Conservation (phyloP, 2,329 filamentous ascomycete genomes). For the Aspergillus ustus region DNA sequence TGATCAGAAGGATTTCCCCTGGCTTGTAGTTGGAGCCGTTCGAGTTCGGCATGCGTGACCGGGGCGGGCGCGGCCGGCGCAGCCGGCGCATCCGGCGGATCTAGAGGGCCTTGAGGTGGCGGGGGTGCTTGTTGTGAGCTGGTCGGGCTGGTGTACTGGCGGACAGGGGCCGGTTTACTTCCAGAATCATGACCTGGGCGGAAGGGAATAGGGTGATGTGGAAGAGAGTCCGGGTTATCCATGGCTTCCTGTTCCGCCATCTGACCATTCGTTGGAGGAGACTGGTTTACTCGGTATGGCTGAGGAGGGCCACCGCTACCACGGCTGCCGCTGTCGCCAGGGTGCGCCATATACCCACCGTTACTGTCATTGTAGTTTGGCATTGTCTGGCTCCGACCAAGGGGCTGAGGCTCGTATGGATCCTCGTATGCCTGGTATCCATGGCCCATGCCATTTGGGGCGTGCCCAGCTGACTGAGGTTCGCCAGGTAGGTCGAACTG, state of each 20-base stretch:
- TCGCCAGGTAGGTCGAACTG: conserved; percentile 71
- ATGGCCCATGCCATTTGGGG: conserved; percentile 26
- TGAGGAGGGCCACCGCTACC: conserved; percentile 28
- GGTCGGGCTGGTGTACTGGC: conserved; percentile 53
- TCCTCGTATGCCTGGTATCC: conserved; percentile 29
- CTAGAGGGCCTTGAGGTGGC: conserved; percentile 29
- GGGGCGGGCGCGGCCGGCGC: conserved; percentile 47
- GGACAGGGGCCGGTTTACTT: conserved; percentile 56
- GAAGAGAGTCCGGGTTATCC: conserved; percentile 59
- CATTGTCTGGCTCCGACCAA: conserved; percentile 18
- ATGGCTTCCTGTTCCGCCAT: conserved; percentile 20
- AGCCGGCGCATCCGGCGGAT: conserved; percentile 26
- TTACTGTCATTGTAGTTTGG: conserved; percentile 15
- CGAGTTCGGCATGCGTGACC: conserved; percentile 79
- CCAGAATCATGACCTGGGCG: conserved; percentile 55
- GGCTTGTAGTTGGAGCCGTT: conserved; percentile 70
- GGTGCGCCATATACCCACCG: conserved; percentile 14
- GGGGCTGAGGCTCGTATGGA: conserved; percentile 23
- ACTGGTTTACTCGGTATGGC: conserved; percentile 28
- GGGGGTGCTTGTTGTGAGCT: conserved; percentile 39
- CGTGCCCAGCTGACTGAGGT: conserved; percentile 19
- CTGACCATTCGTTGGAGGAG: conserved; percentile 26
- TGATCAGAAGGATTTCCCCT: conserved; percentile 75
- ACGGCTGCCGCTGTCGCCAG: conserved; percentile 20
- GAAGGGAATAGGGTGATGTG: conserved; percentile 60